Conservation (phyloP, 257 asterid genomes). For the Solanum peruvianum region DNA sequence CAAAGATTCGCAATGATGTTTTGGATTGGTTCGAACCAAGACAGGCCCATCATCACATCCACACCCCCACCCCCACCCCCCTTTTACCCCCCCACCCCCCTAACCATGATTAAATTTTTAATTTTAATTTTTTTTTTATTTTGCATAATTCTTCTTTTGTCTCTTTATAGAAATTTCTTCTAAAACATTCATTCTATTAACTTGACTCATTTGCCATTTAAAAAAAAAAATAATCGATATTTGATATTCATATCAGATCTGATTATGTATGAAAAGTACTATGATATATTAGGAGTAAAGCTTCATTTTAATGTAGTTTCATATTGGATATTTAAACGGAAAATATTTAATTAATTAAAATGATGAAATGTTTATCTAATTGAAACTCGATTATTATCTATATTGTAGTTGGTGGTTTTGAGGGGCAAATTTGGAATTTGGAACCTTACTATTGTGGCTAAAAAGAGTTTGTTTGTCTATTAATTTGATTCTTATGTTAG, state of each 20-base stretch:
- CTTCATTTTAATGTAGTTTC: not conserved
- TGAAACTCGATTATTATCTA: not conserved
- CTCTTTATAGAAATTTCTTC: not conserved
- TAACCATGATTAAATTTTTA: conserved; percentile 4
- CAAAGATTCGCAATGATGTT: conserved; percentile 80
- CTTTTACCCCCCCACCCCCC: not conserved
- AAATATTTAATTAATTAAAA: not conserved
- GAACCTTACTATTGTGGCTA: not conserved
- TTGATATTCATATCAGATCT: not conserved
- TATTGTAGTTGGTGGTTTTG: not conserved
- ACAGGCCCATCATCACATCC: conserved; percentile 51
- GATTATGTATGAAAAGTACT: not conserved
- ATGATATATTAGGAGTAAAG: not conserved
- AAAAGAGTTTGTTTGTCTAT: not conserved
- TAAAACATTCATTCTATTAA: not conserved
- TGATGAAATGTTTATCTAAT: not conserved
- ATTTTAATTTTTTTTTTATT: not conserved
- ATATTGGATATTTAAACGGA: not conserved
- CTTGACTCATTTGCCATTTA: conserved; percentile 3
- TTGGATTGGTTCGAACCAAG: conserved; percentile 74
- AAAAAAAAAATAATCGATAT: not conserved
- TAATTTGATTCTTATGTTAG: not conserved
- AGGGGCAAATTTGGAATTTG: not conserved
- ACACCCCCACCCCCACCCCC: not conserved
- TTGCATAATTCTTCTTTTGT: not conserved